Base-by-base conservation (phyloP, 2,329 filamentous ascomycete species). In the Sporothrix luriei region DNA sequence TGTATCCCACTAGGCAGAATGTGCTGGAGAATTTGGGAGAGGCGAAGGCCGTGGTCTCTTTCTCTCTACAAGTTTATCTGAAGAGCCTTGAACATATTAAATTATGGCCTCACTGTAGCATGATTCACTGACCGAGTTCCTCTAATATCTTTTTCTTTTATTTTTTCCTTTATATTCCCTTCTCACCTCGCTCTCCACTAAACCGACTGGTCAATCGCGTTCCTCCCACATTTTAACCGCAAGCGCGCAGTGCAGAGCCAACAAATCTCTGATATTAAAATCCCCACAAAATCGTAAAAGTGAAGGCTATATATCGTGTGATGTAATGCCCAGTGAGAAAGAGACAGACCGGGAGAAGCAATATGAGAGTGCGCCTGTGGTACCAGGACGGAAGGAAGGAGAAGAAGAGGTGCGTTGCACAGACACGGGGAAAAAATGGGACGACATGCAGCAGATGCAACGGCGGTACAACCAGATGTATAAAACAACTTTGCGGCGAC, bases 371-470 rank as follows among this genome's bases (percentile, higher is more conserved):
- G 40, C 16, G 38, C 38, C n/a, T n/a, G 33, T 43, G 24, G 55
- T 14, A 61, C 55, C 46, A 29, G 19, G 29, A 57, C 57, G 38
- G 55, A n/a, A 24, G 24, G 38, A 9, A 14, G 33, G 11, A 33
- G 52, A 66, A 48, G 11, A 24, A 29, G 13, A 64, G 19, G 33
- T 11, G 19, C 9, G 48, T 38, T 55, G 49, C 38, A 51, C 64
- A 66, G 49, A 55, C 48, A 66, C 64, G 38, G 65, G 51, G 21
- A 6, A 52, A 21, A 6, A 52, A 51, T 51, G 29, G 26, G 38
- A n/a, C 24, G 7, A 66, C 10, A 61, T 48, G 4, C 21, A 29
- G 21, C 13, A 24, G 33, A 5, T 24, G 57, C 57, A 46, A 38
- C 29, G 2, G 29, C 10, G 48, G 26, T 64, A 16, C 61, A 49